Evolutionary conservation across 768 basidiomycete species (phyloP), one percentile per base, ranked within the genome.

Genomic region (Phylloporus scabripes): DNA sequence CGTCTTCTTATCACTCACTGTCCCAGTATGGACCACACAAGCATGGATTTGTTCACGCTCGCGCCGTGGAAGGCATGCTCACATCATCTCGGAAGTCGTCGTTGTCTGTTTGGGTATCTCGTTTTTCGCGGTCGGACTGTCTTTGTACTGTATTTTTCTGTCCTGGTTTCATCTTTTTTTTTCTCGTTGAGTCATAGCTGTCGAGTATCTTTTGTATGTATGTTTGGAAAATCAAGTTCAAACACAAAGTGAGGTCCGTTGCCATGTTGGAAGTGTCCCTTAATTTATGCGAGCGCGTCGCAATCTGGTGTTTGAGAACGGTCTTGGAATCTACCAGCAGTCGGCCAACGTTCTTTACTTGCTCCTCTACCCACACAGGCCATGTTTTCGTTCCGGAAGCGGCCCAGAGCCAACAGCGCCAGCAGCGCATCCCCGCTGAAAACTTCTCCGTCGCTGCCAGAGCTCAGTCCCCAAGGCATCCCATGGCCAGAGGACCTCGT

Each of bases 401-500:
- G 78, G 50, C 69, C 66, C 59, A 81, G 74, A 72, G 73, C 76
- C 69, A 68, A 65, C 58, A 71, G 76, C 58, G 67, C 74, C 36
- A 51, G 52, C 59, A 62, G 62, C 50, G 61, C 47, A 18, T 69
- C 74, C 31, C 69, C 70, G 52, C 74, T 91, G 45, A 83, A 81
- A 59, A 74, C 81, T n/a, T 87, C 86, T 34, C 85, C 87, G 7
- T 91, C 88, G 43, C 77, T 92, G 32, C 90, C 90, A 49, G 81
- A 88, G 61, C 77, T 92, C 56, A 75, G 72, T 45, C 76, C 83
- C 38, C 83, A 82, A 60, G 86, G 82, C 31, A 85, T 89, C 33
- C 84, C 84, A 49, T 92, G 90, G 90, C 90, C 90, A 20, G 85
- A 84, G 68, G 77, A 83, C 67, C 77, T 92, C 31, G 82, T 92